Evolutionary conservation across 768 basidiomycete species (phyloP).

Genomic region (Dioszegia hungarica): DNA sequence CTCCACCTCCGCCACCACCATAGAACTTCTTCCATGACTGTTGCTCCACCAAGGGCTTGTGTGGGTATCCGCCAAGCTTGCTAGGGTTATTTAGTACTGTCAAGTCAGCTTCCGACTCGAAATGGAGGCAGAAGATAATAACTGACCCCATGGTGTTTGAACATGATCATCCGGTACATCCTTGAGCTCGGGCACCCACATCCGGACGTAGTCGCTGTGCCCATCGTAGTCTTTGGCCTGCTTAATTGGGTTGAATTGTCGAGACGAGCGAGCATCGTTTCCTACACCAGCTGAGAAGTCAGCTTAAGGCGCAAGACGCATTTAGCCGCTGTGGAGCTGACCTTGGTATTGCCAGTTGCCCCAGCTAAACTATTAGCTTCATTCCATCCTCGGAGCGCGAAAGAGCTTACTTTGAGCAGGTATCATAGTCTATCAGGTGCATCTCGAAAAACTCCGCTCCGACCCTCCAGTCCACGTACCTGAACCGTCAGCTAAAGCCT

Average conservation of each 20-base stretch:
- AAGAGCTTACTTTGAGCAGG: slow-evolving; percentile 58
- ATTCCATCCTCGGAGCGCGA: background rate
- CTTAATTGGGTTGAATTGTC: slow-evolving; percentile 50
- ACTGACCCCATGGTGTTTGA: slow-evolving; percentile 49
- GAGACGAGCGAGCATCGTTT: slow-evolving; percentile 44
- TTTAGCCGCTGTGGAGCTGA: background rate
- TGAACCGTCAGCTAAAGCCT: slow-evolving; percentile 3
- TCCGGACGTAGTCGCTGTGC: slow-evolving; percentile 31
- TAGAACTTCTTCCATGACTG: slow-evolving; percentile 44
- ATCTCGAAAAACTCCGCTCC: slow-evolving; percentile 55
- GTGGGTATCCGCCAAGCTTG: slow-evolving; percentile 30
- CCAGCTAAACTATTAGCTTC: slow-evolving; percentile 32
- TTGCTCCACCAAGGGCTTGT: slow-evolving; percentile 32
- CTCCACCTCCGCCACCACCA: slow-evolving; percentile 11
- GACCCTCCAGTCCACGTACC: slow-evolving; percentile 52
- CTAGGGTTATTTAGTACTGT: slow-evolving; percentile 20
- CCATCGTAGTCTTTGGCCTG: slow-evolving; percentile 48
- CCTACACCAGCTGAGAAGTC: slow-evolving; percentile 43
- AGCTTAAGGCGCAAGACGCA: background rate
- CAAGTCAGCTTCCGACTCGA: background rate
- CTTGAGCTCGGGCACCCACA: slow-evolving; percentile 45
- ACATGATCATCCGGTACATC: slow-evolving; percentile 29
- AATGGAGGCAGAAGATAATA: background rate
- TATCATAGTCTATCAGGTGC: slow-evolving; percentile 53
- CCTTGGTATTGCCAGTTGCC: slow-evolving; percentile 47